Percentiles rank a stretch among this genome's conserved stretches.
These are phyloP conservation scores for Hypoxylon sp. DNA, from an alignment of 2,329 filamentous ascomycete species.

Conservation along the genomic window DNA sequence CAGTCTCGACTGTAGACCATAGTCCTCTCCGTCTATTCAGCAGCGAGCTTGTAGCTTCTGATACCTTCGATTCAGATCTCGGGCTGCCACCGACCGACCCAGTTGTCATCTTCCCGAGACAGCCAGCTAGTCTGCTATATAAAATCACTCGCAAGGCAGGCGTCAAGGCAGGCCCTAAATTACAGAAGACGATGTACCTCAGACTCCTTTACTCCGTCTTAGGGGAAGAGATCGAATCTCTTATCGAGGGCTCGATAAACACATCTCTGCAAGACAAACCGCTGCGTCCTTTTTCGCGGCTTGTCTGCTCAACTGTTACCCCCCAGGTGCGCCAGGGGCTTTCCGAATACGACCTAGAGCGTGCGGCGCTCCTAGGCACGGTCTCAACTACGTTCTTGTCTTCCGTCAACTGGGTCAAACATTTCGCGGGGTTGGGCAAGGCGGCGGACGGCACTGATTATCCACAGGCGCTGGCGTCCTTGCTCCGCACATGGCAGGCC, in stretches of 20 bases:
- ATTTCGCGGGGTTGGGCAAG: slow-evolving; percentile 60
- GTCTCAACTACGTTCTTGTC: slow-evolving; percentile 59
- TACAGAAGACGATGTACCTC: slow-evolving; percentile 66
- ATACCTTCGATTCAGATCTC: slow-evolving; percentile 71
- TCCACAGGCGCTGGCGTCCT: slow-evolving; percentile 42
- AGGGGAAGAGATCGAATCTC: slow-evolving; percentile 72
- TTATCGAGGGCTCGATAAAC: slow-evolving; percentile 55
- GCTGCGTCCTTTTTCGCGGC: slow-evolving; percentile 56
- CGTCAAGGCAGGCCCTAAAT: slow-evolving; percentile 45
- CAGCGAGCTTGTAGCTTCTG: slow-evolving; percentile 74
- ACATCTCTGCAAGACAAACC: slow-evolving; percentile 50
- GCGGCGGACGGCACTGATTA: slow-evolving; percentile 48
- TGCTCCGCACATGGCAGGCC: slow-evolving; percentile 51
- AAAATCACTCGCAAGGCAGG: slow-evolving; percentile 69
- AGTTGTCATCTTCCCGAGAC: slow-evolving; percentile 77
- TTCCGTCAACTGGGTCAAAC: slow-evolving; percentile 55
- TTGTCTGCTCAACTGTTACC: slow-evolving; percentile 56
- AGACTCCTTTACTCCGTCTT: slow-evolving; percentile 79
- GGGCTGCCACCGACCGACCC: slow-evolving; percentile 60
- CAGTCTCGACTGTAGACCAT: slow-evolving; percentile 79
- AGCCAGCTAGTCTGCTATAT: slow-evolving; percentile 83
- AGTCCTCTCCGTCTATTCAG: slow-evolving; percentile 78
- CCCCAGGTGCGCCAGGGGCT: slow-evolving; percentile 55
- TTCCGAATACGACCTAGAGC: slow-evolving; percentile 62
- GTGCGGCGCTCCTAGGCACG: slow-evolving; percentile 60